Conservation (phyloP, 2,329 filamentous ascomycete genomes). For the Lecanoromycetidae sp. region DNA sequence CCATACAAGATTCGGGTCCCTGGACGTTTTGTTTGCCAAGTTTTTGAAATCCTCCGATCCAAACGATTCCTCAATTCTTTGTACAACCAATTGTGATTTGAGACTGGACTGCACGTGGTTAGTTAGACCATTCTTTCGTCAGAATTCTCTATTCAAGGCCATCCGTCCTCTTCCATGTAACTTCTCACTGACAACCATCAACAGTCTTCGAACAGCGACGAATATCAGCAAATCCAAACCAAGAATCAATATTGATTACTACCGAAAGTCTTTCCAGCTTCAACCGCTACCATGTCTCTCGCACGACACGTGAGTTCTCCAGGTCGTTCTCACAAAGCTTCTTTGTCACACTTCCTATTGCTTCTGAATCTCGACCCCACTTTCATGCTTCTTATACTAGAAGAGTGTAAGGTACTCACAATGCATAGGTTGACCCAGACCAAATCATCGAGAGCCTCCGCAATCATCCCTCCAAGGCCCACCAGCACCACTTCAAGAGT, state of each 20-base stretch:
- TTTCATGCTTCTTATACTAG: too few relatives aligned
- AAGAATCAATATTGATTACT: too few relatives aligned
- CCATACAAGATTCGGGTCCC: too few relatives aligned
- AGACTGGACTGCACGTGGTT: neutral
- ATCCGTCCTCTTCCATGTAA: neutral
- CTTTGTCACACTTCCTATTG: too few relatives aligned
- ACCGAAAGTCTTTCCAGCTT: neutral
- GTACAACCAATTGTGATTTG: neutral
- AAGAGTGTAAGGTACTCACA: neutral
- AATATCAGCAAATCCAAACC: too few relatives aligned
- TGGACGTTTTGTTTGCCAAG: slow-evolving; percentile 6
- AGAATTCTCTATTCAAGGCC: too few relatives aligned
- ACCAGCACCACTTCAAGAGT: slow-evolving; percentile 22
- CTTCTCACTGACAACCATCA: neutral
- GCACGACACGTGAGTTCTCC: slow-evolving; percentile 10
- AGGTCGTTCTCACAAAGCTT: neutral
- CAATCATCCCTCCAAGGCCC: slow-evolving; percentile 19
- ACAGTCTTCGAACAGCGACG: too few relatives aligned
- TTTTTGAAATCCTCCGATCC: neutral
- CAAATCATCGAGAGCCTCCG: slow-evolving; percentile 14
- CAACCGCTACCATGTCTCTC: slow-evolving; percentile 6
- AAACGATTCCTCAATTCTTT: neutral
- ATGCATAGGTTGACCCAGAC: slow-evolving; percentile 10
- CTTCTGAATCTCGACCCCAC: too few relatives aligned
- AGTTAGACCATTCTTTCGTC: too few relatives aligned